Evolutionary conservation across 2,329 filamentous ascomycete species (phyloP).

Genomic region (Sporothrix globosa): DNA sequence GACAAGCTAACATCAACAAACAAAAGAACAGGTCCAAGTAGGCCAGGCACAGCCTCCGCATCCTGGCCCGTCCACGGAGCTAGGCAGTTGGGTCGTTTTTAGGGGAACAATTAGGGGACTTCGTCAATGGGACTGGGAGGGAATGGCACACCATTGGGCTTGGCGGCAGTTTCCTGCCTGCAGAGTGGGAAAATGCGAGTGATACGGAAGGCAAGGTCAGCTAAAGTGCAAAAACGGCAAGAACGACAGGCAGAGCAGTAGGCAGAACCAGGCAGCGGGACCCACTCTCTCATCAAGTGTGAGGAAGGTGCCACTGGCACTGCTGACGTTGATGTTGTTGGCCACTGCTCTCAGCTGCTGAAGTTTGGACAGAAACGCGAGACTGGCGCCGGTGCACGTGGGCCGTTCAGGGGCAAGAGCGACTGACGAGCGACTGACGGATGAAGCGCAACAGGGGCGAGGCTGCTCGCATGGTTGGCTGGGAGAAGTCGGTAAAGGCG

Average conservation of each 20-base stretch:
- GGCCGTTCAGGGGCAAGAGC: neutral
- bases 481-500: neutral
- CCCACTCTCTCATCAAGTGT: conserved; percentile 6
- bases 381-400: conserved; percentile 26
- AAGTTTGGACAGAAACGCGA: neutral
- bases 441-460: neutral
- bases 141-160: conserved; percentile 8
- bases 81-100: conserved; percentile 3
- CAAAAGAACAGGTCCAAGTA: neutral
- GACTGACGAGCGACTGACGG: neutral
- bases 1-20: conserved; percentile 3
- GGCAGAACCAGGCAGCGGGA: conserved; percentile 26
- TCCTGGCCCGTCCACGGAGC: conserved; percentile 14
- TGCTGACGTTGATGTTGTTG: neutral
- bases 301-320: neutral
- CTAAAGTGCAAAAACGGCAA: neutral
- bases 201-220: neutral
- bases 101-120: neutral
- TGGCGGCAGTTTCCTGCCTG: conserved; percentile 22
- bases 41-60: conserved; percentile 6
- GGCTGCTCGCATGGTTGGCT: neutral
- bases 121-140: neutral
- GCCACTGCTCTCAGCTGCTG: neutral
- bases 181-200: conserved; percentile 1
- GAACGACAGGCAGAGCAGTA: conserved; percentile 1